Evolutionary conservation across 2,329 filamentous ascomycete genomes (phyloP), one percentile per base, ranked within the genome.

Genomic region (Trichoderma oligosporum): DNA sequence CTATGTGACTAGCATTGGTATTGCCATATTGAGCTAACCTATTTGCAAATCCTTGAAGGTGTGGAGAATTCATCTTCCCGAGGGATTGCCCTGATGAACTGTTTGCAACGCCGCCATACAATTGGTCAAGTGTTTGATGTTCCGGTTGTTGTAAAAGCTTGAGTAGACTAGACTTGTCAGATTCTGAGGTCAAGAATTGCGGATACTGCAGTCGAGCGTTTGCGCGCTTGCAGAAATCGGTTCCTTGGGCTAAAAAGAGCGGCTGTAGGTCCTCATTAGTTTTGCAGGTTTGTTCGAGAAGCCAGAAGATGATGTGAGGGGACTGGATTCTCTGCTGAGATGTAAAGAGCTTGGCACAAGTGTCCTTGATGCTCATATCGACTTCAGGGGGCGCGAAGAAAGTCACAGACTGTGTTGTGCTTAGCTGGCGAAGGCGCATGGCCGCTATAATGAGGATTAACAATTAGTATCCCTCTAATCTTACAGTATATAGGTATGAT

Each of bases 361-460:
- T 51, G 56, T 84, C 79, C 0, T 79, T 62, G 29, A 88, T 85
- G 59, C 79, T 84, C 25, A 82, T 79, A 31, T 86, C 75, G 0
- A 87, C 83, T 63, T 87, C 84, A 0, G 79, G 80, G 0, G 84
- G 82, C 0, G 79, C 77, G 18, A 83, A 76, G 47, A 86, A 81
- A 7, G 70, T 68, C 0, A 87, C 66, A 0, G 79, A 80, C 56
- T 88, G 84, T 0, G 80, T 80, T 0, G 75, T 73, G 0, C 70
- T 71, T 0, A 89, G 71, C 44, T 86, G 80, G 1, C 86, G 76
- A 0, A 88, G 68, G 58, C 85, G 72, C 84, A 88, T 88, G 0
- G 84, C 83, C 53, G 84, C 85, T 82, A 59, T 22, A 7, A 2
- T 14, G 5, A 14, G 1, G 14, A 44, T 1, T 1, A 4, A 36